Evolutionary conservation across 2,329 filamentous ascomycete species (phyloP).

Genomic region (Exophiala sp.): DNA sequence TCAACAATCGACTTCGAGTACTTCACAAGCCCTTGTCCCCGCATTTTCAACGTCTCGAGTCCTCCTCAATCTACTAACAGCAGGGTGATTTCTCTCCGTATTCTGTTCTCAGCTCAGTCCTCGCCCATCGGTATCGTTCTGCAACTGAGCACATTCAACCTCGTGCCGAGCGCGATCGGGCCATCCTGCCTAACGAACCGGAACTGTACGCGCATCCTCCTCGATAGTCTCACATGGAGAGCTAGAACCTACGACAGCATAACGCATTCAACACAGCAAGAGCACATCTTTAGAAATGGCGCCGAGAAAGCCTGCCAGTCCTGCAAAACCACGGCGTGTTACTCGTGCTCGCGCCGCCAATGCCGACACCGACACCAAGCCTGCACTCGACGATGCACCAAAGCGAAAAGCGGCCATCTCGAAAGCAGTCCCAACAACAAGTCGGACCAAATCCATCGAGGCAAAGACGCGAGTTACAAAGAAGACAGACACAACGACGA

Average conservation of each 20-base stretch:
- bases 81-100: too few species aligned
- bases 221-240: not conserved
- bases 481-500: slow-evolving; percentile 14
- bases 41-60: not conserved
- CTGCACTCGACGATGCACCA: slow-evolving; percentile 9
- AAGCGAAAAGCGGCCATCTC: slow-evolving; percentile 15
- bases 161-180: too few species aligned
- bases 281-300: slow-evolving; percentile 14
- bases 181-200: too few species aligned
- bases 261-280: too few species aligned
- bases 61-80: too few species aligned
- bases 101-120: too few species aligned
- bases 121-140: too few species aligned
- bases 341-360: slow-evolving; percentile 33
- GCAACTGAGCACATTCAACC: too few species aligned
- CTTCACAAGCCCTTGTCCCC: not conserved
- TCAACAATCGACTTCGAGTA: not conserved
- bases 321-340: slow-evolving; percentile 31
- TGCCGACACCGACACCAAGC: slow-evolving; percentile 10
- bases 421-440: slow-evolving; percentile 17
- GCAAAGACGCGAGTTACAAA: slow-evolving; percentile 23
- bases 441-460: slow-evolving; percentile 22
- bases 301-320: slow-evolving; percentile 27
- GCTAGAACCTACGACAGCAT: too few species aligned
- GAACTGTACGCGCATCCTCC: too few species aligned